Percentiles rank a stretch among this genome's conserved stretches.
phyloP scores from a whole-genome alignment of 306 rosid species.

The Benincasa hispida region DNA sequence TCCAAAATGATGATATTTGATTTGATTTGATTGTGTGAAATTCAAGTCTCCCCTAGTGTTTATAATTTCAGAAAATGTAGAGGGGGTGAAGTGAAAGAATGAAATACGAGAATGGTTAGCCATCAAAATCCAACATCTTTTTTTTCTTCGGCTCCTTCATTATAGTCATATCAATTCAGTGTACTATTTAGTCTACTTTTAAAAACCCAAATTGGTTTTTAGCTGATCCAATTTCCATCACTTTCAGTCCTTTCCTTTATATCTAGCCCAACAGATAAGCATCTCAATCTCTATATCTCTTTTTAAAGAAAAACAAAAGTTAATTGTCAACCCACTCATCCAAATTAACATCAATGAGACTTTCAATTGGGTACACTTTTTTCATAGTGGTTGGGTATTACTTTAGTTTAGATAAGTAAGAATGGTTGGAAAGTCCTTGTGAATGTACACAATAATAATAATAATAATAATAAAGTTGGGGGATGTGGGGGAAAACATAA shows the following conservation, averaged over 20 bases:
- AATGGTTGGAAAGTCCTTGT: not conserved
- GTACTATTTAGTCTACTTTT: not conserved
- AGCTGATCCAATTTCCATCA: not conserved
- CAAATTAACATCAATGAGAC: not conserved
- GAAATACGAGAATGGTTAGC: not conserved
- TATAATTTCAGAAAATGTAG: not conserved
- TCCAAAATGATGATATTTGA: not conserved
- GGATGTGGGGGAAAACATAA: not conserved
- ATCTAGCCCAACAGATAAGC: not conserved
- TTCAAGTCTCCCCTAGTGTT: not conserved
- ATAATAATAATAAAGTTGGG: not conserved
- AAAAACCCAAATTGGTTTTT: not conserved
- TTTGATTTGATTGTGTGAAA: not conserved
- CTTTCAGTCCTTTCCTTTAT: not conserved
- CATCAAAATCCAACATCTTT: not conserved
- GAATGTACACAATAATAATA: not conserved
- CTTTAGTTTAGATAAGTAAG: not conserved
- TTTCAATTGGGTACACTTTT: not conserved
- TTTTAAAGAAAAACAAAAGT: not conserved
- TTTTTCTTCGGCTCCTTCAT: not conserved
- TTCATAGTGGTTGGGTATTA: not conserved
- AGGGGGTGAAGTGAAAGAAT: not conserved
- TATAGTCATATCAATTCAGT: not conserved
- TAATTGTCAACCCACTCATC: slow-evolving; percentile 2
- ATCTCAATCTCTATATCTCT: not conserved